These are phyloP conservation scores for Tetrahymena malaccensis DNA, from an alignment of 73 alveolate species.

Conservation along the genomic window DNA sequence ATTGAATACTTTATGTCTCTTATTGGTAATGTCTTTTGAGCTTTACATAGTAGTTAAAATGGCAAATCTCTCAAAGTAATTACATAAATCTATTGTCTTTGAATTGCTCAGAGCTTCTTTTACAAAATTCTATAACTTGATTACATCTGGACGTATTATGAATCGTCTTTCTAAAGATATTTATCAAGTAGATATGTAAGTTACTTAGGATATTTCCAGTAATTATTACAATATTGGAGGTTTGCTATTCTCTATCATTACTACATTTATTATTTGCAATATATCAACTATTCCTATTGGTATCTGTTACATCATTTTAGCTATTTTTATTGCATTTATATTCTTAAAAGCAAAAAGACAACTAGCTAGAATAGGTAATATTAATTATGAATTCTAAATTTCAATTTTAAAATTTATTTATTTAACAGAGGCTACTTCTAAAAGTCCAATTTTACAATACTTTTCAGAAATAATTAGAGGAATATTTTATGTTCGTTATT, in stretches of 20 bases:
- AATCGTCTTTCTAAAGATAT: conserved; percentile 26
- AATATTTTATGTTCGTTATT: neutral
- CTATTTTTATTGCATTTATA: neutral
- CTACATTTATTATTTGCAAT: neutral
- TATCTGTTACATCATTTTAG: neutral
- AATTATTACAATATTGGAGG: neutral
- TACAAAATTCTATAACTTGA: conserved; percentile 5
- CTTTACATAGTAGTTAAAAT: neutral
- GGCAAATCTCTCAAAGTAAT: neutral
- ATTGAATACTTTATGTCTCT: neutral
- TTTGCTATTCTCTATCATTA: neutral
- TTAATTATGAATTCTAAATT: neutral
- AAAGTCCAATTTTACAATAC: conserved; percentile 13
- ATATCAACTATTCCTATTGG: neutral
- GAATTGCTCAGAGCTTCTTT: conserved; percentile 10
- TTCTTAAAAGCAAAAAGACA: neutral
- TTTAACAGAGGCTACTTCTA: neutral
- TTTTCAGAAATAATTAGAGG: conserved; percentile 9
- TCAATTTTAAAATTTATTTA: too few relatives aligned
- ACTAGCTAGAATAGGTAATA: neutral
- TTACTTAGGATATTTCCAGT: neutral
- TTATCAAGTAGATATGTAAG: neutral
- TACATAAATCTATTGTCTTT: neutral
- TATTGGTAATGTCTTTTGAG: neutral
- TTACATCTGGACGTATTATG: conserved; percentile 9